These are phyloP conservation scores for Chaetomium sp. DNA, from an alignment of 2,329 filamentous ascomycete genomes.

Conservation along the genomic window DNA sequence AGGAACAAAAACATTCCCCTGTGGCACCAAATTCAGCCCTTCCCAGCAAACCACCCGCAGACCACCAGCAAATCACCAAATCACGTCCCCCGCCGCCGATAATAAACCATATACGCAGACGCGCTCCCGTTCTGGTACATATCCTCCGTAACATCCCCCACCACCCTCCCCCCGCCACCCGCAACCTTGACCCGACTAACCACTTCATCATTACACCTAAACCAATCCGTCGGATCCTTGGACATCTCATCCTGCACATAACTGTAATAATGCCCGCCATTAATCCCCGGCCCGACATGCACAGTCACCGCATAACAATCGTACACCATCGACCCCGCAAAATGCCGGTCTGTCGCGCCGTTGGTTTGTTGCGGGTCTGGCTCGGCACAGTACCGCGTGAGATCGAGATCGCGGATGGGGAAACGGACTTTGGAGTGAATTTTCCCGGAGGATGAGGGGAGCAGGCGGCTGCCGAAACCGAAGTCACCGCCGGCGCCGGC, in stretches of 20 bases:
- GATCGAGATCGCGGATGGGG: constrained; percentile 62
- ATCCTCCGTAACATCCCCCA: constrained; percentile 31
- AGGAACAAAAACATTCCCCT: no score
- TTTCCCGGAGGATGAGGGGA: constrained; percentile 45
- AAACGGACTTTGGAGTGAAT: constrained; percentile 67
- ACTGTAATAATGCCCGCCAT: constrained; percentile 74
- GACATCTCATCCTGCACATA: constrained; percentile 55
- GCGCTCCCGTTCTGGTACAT: constrained; percentile 35
- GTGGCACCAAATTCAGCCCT: no score
- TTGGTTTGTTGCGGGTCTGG: constrained; percentile 21
- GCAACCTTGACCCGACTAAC: constrained; percentile 39
- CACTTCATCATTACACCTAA: constrained; percentile 41
- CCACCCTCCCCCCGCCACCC: constrained; percentile 21
- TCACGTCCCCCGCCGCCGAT: constrained; percentile 24
- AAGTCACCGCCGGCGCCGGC: constrained; percentile 19
- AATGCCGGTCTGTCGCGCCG: constrained; percentile 34
- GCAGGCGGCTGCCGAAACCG: background rate
- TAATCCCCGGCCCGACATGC: constrained; percentile 62
- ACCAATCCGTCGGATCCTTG: constrained; percentile 41
- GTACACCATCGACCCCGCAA: constrained; percentile 60
- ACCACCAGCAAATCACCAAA: background rate
- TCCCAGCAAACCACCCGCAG: background rate
- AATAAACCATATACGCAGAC: constrained; percentile 45
- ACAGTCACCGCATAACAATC: constrained; percentile 81
- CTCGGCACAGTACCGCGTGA: constrained; percentile 39